phyloP scores from a whole-genome alignment of 2,329 filamentous ascomycete species.

The Cyphellophora attinorum region DNA sequence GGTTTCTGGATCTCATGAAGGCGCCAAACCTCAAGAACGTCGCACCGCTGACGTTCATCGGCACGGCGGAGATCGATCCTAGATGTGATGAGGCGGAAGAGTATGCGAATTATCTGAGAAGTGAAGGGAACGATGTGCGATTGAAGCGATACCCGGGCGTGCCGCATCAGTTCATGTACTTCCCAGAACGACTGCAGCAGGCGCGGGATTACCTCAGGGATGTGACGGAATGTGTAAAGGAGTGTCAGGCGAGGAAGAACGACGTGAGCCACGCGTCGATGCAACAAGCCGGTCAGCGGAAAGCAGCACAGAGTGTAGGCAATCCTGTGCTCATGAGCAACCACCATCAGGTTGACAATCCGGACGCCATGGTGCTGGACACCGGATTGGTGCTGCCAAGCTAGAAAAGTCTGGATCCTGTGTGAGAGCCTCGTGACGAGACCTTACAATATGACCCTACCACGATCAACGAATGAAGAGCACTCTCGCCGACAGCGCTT shows the following conservation, averaged over 20 bases:
- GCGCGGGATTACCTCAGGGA: constrained; percentile 18
- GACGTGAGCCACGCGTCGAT: constrained; percentile 16
- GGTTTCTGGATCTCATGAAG: constrained; percentile 17
- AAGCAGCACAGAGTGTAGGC: constrained; percentile 22
- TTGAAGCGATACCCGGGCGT: constrained; percentile 16
- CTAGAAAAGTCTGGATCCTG: too few species aligned
- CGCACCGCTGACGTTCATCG: constrained; percentile 16
- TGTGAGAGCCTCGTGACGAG: too few species aligned
- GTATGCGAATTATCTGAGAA: constrained; percentile 15
- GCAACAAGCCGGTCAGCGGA: constrained; percentile 22
- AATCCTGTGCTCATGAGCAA: constrained; percentile 12
- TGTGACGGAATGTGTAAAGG: too few species aligned
- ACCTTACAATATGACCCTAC: too few species aligned
- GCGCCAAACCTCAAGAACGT: constrained; percentile 16
- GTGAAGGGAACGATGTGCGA: constrained; percentile 15
- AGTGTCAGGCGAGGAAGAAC: constrained; percentile 24
- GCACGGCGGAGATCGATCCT: constrained; percentile 17
- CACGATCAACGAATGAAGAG: too few species aligned
- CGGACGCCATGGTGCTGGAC: too few species aligned
- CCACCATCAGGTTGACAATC: too few species aligned
- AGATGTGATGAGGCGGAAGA: constrained; percentile 18
- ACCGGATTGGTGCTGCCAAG: too few species aligned
- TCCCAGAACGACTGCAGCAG: constrained; percentile 15
- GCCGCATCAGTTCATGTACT: constrained; percentile 19
- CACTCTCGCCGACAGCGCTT: too few species aligned